Evolutionary conservation across 148 eudicot species (phyloP).

Genomic region (Spergularia marina): DNA sequence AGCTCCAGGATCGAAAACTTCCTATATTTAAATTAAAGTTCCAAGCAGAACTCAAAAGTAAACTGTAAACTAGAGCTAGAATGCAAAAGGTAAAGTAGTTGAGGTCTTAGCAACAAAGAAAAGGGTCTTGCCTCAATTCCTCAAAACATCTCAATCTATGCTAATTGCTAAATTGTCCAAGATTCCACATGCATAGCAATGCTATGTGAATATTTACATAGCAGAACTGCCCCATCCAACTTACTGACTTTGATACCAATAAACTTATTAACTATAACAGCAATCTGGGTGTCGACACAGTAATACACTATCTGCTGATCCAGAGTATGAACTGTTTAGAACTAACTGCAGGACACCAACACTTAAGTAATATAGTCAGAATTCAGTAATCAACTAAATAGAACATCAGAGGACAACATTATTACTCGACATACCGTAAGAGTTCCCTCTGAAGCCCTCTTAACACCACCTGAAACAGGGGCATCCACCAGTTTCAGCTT

Average conservation of each 20-base stretch:
- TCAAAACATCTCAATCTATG: not conserved
- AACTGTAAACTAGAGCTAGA: not conserved
- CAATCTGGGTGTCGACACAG: no score
- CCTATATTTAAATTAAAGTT: not conserved
- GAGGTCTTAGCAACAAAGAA: not conserved
- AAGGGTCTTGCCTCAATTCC: not conserved
- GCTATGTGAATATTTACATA: not conserved
- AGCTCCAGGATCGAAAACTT: not conserved
- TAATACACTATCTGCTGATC: not conserved
- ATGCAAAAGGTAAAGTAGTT: not conserved
- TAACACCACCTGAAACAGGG: slow-evolving; percentile 98
- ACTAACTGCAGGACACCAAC: not conserved
- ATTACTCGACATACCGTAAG: slow-evolving; percentile 64
- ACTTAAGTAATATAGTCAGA: not conserved
- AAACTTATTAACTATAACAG: no score
- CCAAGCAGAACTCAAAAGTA: not conserved
- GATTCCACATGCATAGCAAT: no score
- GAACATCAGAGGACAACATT: not conserved
- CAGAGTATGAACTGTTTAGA: not conserved
- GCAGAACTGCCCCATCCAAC: not conserved
- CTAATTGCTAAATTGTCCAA: not conserved
- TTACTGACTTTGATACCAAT: not conserved
- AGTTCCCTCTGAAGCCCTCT: slow-evolving; percentile 78
- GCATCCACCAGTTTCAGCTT: slow-evolving; percentile 89
- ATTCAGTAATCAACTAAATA: not conserved